These are phyloP conservation scores for Trichoderma atroviride DNA, from an alignment of 2,329 filamentous ascomycete genomes.

Conservation along the genomic window DNA sequence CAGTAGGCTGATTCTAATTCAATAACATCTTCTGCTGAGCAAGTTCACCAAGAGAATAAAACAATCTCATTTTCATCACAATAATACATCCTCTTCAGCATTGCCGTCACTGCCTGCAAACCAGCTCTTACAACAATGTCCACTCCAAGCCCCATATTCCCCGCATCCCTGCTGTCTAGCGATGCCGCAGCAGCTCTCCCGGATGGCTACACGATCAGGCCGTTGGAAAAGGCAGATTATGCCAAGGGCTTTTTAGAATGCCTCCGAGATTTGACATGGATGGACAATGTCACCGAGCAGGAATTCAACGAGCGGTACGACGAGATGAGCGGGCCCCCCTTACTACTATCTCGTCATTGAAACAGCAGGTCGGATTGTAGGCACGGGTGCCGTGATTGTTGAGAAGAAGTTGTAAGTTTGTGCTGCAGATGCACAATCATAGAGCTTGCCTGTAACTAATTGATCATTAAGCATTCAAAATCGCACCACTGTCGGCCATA, in stretches of 20 bases:
- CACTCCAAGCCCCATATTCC: constrained; percentile 56
- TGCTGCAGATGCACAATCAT: too few species aligned
- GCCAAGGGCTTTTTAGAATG: constrained; percentile 73
- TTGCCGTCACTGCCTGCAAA: not conserved
- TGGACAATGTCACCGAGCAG: constrained; percentile 69
- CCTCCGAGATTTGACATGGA: constrained; percentile 73
- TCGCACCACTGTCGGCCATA: constrained; percentile 71
- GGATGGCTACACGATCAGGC: constrained; percentile 69
- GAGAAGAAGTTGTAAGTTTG: constrained; percentile 73
- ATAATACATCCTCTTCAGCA: not conserved
- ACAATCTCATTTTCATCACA: too few species aligned
- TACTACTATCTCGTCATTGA: constrained; percentile 76
- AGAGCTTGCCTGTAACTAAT: not conserved
- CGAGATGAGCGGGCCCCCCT: constrained; percentile 51
- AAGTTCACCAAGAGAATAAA: not conserved
- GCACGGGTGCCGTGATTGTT: constrained; percentile 74
- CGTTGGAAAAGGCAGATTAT: constrained; percentile 70
- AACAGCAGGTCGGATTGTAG: constrained; percentile 65
- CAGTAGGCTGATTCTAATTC: not conserved
- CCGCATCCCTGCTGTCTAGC: constrained; percentile 65
- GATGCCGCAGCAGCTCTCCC: constrained; percentile 64
- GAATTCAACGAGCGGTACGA: constrained; percentile 71
- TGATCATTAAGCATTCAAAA: constrained; percentile 58
- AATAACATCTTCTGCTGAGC: not conserved
- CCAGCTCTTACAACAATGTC: not conserved